Evolutionary conservation across 257 asterid species (phyloP), one percentile per base, ranked within the genome.

Genomic region (Solanum pinnatisectum): DNA sequence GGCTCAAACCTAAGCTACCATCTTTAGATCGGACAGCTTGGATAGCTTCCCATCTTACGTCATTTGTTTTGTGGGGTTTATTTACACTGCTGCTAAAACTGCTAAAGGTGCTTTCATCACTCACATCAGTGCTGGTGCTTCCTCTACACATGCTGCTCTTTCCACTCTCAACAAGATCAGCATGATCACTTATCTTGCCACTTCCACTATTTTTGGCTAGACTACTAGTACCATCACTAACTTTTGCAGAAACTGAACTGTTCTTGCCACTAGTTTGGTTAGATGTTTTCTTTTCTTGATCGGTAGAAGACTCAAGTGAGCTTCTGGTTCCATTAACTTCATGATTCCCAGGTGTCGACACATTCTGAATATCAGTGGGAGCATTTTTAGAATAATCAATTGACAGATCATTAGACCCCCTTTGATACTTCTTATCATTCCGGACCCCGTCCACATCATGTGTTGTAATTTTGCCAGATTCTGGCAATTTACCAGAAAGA

Each of bases 11-110:
- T 71, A 95, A 84, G 60, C 89, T 85, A 30, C 97, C 98, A 68
- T 95, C 95, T 40, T 92, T 91, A 14, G 91, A 87, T 88, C 96
- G 92, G 89, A 95, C 87, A 27, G 91, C 93, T 84, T 92, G 95
- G 79, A 95, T 93, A 35, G 98, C 98, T 86, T 94, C 95, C 98
- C 97, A 95, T 86, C 98, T 93, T 39, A 89, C 89, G 72, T 95
- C 97, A 77, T 95, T 93, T 76, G 94, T 95, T 88, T 94, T 94
- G 77, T 95, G 98, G 88, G 98, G 98, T 91, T 94, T 95, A 87
- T 86, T 91, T 60, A 87, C 37, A 60, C 89, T 87, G 92, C 91
- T 83, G 84, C 88, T 91, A 68, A 90, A 90, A 88, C 87, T 90
- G 78, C 93, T 89, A 49, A 90, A 90, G 36, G 56, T 63, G 88